Conservation (phyloP, 768 basidiomycete species). For the Mycena pura region DNA sequence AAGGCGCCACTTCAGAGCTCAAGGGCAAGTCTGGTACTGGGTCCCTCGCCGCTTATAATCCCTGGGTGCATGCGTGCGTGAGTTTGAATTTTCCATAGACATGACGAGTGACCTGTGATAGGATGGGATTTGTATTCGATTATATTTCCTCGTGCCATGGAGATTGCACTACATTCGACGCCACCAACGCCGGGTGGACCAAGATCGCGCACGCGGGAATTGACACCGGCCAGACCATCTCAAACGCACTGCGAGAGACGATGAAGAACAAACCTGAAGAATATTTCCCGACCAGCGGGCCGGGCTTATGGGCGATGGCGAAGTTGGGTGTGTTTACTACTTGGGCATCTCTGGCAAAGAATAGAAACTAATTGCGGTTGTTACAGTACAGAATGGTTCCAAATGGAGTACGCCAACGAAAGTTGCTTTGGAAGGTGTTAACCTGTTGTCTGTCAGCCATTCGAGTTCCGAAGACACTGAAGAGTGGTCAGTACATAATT, state of each 20-base stretch:
- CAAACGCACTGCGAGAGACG: slow-evolving; percentile 22
- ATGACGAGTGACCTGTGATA: neutral
- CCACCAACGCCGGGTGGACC: slow-evolving; percentile 31
- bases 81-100: neutral
- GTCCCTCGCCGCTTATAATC: slow-evolving; percentile 24
- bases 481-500: slow-evolving; percentile 32
- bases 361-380: neutral
- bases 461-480: slow-evolving; percentile 28
- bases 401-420: slow-evolving; percentile 22
- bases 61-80: slow-evolving; percentile 35
- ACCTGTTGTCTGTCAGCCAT: slow-evolving; percentile 10
- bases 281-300: slow-evolving; percentile 29
- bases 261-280: slow-evolving; percentile 32
- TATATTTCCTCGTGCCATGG: slow-evolving; percentile 34
- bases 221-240: slow-evolving; percentile 30
- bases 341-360: neutral
- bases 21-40: slow-evolving; percentile 28
- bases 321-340: slow-evolving; percentile 16
- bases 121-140: slow-evolving; percentile 32
- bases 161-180: slow-evolving; percentile 31
- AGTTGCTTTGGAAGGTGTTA: neutral
- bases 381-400: slow-evolving; percentile 27
- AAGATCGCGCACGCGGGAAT: slow-evolving; percentile 30
- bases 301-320: slow-evolving; percentile 35
- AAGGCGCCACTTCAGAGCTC: slow-evolving; percentile 31